Evolutionary conservation across 768 basidiomycete species (phyloP).

Genomic region (Phaeotremella fagi): DNA sequence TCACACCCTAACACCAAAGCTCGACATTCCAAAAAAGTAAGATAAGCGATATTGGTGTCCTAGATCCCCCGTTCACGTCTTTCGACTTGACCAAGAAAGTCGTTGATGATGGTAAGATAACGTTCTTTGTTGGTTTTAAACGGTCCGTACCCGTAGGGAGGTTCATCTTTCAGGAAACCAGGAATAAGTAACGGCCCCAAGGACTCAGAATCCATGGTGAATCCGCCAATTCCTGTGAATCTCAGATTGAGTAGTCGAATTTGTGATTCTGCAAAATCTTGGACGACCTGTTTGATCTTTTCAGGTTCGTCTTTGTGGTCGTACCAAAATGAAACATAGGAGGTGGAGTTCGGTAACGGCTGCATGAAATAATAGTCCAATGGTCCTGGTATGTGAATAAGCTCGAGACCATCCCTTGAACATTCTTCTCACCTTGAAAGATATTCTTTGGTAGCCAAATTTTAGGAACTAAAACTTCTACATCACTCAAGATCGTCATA

Average conservation of each 20-base stretch:
- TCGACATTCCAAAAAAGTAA: neutral
- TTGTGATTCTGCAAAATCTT: neutral
- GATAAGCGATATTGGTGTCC: neutral
- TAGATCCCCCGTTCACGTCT: neutral
- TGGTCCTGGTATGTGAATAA: no score
- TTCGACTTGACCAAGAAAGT: neutral
- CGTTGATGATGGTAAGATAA: neutral
- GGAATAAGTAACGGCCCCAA: neutral
- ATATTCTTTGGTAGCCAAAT: no score
- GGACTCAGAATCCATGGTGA: neutral
- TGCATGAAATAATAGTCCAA: no score
- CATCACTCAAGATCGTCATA: no score
- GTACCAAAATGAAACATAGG: no score
- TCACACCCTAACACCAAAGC: neutral
- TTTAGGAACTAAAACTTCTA: no score
- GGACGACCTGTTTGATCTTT: neutral
- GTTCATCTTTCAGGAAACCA: neutral
- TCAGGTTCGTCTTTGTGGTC: no score
- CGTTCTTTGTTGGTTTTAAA: neutral
- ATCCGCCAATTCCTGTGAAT: neutral
- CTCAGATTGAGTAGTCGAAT: neutral
- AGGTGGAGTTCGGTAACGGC: no score
- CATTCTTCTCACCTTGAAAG: no score
- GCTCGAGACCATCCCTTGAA: no score
- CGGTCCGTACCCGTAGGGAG: neutral